phyloP scores from a whole-genome alignment of 2,329 filamentous ascomycete genomes.

The Stachybotrys chartarum region DNA sequence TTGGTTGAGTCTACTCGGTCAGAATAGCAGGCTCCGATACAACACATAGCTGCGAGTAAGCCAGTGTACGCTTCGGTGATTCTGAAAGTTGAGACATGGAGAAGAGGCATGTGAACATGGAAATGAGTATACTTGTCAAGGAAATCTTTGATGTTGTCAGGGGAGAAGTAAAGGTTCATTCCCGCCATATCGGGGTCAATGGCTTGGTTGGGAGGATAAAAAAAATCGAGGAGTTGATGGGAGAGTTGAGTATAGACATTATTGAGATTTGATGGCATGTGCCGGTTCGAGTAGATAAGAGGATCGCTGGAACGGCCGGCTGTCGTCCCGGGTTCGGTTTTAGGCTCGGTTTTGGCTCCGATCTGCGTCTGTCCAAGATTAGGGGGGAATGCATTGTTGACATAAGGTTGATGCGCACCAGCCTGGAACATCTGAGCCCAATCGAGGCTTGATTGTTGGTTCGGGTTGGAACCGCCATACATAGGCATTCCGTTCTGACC shows the following conservation, averaged over 20 bases:
- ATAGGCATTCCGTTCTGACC: constrained; percentile 58
- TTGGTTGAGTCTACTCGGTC: constrained; percentile 51
- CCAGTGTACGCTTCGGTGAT: constrained; percentile 59
- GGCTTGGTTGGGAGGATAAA: constrained; percentile 38
- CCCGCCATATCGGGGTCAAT: constrained; percentile 47
- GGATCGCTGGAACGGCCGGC: constrained; percentile 37
- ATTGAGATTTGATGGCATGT: constrained; percentile 36
- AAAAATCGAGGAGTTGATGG: constrained; percentile 49
- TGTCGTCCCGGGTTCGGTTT: constrained; percentile 42
- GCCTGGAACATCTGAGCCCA: constrained; percentile 75
- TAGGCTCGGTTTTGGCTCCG: constrained; percentile 61
- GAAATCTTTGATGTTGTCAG: constrained; percentile 64
- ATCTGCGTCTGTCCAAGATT: constrained; percentile 64
- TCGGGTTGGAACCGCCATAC: constrained; percentile 52
- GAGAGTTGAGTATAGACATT: constrained; percentile 48
- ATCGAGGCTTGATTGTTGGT: constrained; percentile 59
- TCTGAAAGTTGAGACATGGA: constrained; percentile 66
- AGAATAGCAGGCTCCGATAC: constrained; percentile 69
- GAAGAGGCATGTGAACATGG: constrained; percentile 65
- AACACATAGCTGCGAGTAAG: constrained; percentile 63
- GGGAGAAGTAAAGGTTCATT: constrained; percentile 56
- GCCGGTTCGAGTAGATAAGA: constrained; percentile 43
- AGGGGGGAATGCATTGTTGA: constrained; percentile 54
- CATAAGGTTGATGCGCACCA: constrained; percentile 60
- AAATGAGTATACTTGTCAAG: constrained; percentile 66